These are phyloP conservation scores for Colletotrichum noveboracense DNA, from an alignment of 2,329 filamentous ascomycete species.

Conservation along the genomic window DNA sequence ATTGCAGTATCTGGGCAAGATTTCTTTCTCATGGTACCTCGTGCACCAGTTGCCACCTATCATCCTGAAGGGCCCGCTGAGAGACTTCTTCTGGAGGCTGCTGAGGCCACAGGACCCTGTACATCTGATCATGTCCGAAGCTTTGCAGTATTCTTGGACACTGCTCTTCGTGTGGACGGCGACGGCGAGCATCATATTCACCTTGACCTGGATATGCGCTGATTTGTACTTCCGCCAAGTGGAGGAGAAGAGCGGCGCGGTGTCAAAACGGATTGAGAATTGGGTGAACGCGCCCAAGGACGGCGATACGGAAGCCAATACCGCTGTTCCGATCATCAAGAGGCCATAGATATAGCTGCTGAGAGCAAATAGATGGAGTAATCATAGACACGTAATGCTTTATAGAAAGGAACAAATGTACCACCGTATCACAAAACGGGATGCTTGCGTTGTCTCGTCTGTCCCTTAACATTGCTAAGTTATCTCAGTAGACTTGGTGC, in stretches of 20 bases:
- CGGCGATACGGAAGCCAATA: fast-evolving
- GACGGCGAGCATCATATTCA: not conserved
- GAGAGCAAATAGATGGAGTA: not conserved
- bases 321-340: not conserved
- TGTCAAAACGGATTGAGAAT: not conserved
- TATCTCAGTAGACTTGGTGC: not conserved
- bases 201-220: not conserved
- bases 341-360: not conserved
- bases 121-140: not conserved
- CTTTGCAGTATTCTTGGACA: not conserved
- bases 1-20: not conserved
- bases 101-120: not conserved
- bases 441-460: fast-evolving
- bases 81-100: not conserved
- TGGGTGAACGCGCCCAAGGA: not conserved
- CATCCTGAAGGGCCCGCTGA: not conserved
- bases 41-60: not conserved
- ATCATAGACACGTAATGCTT: not conserved
- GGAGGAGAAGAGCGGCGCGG: not conserved
- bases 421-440: not conserved
- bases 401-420: not conserved
- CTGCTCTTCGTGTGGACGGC: not conserved
- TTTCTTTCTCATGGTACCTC: not conserved
- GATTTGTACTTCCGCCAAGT: not conserved
- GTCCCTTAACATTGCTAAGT: fast-evolving